phyloP scores from a whole-genome alignment of 2,329 filamentous ascomycete genomes.

The Leptographium flavum region DNA sequence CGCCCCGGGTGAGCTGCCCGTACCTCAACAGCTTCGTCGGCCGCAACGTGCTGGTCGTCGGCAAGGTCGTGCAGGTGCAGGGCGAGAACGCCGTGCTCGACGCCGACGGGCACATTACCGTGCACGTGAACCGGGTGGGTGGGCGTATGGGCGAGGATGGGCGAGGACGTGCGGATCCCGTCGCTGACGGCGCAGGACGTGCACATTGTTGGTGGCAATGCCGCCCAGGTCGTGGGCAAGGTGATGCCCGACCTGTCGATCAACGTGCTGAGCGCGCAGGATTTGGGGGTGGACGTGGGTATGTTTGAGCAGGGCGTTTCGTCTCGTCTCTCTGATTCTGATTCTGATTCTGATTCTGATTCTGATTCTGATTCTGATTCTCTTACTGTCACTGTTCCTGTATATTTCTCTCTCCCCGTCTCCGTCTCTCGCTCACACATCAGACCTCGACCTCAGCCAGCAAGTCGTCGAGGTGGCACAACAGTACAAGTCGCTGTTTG shows the following conservation, averaged over 20 bases:
- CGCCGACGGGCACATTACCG: slow-evolving; percentile 60
- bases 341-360: not conserved
- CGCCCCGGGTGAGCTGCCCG: slow-evolving; percentile 69
- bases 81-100: slow-evolving; percentile 73
- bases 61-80: slow-evolving; percentile 68
- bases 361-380: not conserved
- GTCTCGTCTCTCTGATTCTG: not conserved
- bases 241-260: slow-evolving; percentile 60
- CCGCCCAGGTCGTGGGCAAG: slow-evolving; percentile 66
- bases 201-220: slow-evolving; percentile 55
- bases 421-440: not conserved
- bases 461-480: slow-evolving; percentile 11
- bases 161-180: not conserved
- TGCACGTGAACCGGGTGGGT: slow-evolving; percentile 58
- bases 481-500: slow-evolving; percentile 6
- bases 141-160: not conserved
- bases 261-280: slow-evolving; percentile 53
- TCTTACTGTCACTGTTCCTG: too few relatives aligned
- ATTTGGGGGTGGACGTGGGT: slow-evolving; percentile 59
- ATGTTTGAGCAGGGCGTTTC: slow-evolving; percentile 17
- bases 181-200: slow-evolving; percentile 38
- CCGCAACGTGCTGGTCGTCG: slow-evolving; percentile 69
- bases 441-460: slow-evolving; percentile 10
- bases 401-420: not conserved
- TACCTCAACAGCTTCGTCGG: slow-evolving; percentile 66